phyloP scores from a whole-genome alignment of 495 filamentous ascomycete genomes.

The Lophiotrema nucula region DNA sequence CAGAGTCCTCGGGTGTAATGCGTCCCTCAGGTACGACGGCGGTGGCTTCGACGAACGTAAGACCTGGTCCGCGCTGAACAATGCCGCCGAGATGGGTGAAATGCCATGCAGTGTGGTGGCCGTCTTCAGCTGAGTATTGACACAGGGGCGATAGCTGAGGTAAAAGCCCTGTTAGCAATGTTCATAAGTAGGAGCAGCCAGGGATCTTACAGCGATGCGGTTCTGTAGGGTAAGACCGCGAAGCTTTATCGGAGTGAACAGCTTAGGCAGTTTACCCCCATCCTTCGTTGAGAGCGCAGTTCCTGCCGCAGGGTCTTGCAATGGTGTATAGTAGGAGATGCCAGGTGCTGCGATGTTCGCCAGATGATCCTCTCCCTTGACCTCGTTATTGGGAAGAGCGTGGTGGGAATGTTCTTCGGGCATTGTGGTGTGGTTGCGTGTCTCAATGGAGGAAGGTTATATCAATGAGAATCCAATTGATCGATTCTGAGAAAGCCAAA shows the following conservation, averaged over 20 bases:
- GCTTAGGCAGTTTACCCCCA: constrained; percentile 33
- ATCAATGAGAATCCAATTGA: no score
- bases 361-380: constrained; percentile 13
- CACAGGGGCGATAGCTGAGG: constrained; percentile 58
- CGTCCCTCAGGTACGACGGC: constrained; percentile 66
- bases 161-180: not conserved
- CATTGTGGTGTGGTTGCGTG: no score
- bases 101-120: constrained; percentile 70
- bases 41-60: constrained; percentile 70
- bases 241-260: constrained; percentile 48
- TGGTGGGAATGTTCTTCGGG: constrained; percentile 27
- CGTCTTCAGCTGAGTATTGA: constrained; percentile 66
- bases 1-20: constrained; percentile 67
- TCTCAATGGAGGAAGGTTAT: no score
- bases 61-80: constrained; percentile 60
- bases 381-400: constrained; percentile 1
- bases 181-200: not conserved
- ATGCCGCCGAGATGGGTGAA: constrained; percentile 63
- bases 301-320: constrained; percentile 32
- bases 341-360: constrained; percentile 28
- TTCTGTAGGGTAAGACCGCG: constrained; percentile 70
- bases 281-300: constrained; percentile 29
- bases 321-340: constrained; percentile 35
- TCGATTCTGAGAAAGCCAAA: no score
- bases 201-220: constrained; percentile 54